Base-by-base conservation (phyloP, 169 alveolate genomes). In the Condylostoma magnum region DNA sequence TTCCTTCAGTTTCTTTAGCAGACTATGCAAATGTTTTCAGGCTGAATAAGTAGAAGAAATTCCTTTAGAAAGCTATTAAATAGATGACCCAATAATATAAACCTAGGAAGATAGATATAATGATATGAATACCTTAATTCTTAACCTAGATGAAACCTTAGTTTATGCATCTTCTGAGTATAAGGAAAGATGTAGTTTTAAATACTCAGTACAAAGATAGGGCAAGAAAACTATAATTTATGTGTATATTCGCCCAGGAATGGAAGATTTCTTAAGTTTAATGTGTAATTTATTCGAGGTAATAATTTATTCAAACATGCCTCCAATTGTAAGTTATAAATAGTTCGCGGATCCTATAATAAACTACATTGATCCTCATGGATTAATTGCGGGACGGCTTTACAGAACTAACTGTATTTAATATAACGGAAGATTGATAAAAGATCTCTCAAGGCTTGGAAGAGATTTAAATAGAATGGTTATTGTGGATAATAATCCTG, bases 311-410 rank as follows among this genome's bases (percentile, higher is more conserved):
- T 90, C 97, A 22, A 96, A 95, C 12, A 95, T 94, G 0, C 69
- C 90, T 3, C 77, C 87, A 48, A 95, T 86, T 70, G n/a, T n/a
- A n/a, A n/a, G n/a, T n/a, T n/a, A n/a, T n/a, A n/a, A n/a, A n/a
- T n/a, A n/a, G n/a, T 93, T 90, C 69, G 97, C 97, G 30, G 97
- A 93, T 74, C 89, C 90, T 82, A 90, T 91, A 28, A 55, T 90
- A 33, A 85, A 89, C 77, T 70, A 84, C 63, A 71, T 93, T 51
- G 97, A 93, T 76, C 41, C 75, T 8, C 53, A 77, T 20, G 69
- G 79, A 43, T 71, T 56, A 44, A 82, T 93, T 22, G 79, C 86
- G 50, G 86, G 90, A 76, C 77, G 96, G 60, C 82, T 90, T 20
- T 93, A 93, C 58, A 80, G 97, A 71, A 89, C 90, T 28, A 95